Evolutionary conservation across 2,329 filamentous ascomycete genomes (phyloP).

Genomic region (Trichophyton equinum): DNA sequence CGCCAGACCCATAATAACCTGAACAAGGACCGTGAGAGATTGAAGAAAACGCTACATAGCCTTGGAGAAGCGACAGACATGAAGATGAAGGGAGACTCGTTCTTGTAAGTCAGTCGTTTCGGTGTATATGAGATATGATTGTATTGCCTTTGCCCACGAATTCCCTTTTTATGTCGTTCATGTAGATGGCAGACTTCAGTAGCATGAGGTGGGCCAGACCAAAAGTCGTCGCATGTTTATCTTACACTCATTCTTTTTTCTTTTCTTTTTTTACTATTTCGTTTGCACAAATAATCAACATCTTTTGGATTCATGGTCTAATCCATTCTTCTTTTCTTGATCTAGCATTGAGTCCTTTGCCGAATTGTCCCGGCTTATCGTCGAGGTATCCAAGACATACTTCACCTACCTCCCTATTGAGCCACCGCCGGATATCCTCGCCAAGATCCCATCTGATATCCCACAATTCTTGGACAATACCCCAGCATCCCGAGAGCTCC

Average conservation of each 20-base stretch:
- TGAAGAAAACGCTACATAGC: slow-evolving; percentile 40
- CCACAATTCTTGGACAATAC: slow-evolving; percentile 44
- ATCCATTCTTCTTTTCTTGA: slow-evolving; percentile 16
- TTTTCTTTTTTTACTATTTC: slow-evolving; percentile 4
- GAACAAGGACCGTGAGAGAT: slow-evolving; percentile 39
- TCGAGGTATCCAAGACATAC: slow-evolving; percentile 40
- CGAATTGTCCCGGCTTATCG: slow-evolving; percentile 40
- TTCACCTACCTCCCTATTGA: slow-evolving; percentile 41
- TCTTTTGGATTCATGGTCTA: slow-evolving; percentile 13
- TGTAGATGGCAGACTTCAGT: slow-evolving; percentile 6
- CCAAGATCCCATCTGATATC: slow-evolving; percentile 40
- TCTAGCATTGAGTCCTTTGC: slow-evolving; percentile 41
- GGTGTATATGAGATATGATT: neutral
- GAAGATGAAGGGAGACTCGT: slow-evolving; percentile 38
- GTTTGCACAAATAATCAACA: slow-evolving; percentile 12
- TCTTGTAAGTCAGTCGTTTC: slow-evolving; percentile 39
- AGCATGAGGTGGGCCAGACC: slow-evolving; percentile 6
- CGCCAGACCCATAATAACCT: slow-evolving; percentile 39
- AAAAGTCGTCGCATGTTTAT: slow-evolving; percentile 12
- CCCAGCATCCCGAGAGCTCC: slow-evolving; percentile 39
- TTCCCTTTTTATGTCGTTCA: neutral
- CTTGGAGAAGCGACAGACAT: slow-evolving; percentile 40
- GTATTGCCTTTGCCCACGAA: neutral
- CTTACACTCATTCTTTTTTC: slow-evolving; percentile 1
- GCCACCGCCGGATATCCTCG: slow-evolving; percentile 39